These are phyloP conservation scores for Lachnellula suecica DNA, from an alignment of 2,329 filamentous ascomycete species.

Conservation along the genomic window DNA sequence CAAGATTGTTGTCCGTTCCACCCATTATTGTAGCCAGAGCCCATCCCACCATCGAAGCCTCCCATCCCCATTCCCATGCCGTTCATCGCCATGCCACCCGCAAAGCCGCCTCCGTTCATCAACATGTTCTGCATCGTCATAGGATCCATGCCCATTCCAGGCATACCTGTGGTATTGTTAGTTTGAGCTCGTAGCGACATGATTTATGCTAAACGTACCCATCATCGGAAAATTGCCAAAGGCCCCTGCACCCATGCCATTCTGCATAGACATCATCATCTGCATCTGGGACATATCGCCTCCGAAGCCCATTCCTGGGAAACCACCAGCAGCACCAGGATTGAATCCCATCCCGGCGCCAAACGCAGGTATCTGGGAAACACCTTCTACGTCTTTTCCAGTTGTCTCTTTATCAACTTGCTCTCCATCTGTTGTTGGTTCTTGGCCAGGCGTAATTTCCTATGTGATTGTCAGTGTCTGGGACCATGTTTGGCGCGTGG, in stretches of 20 bases:
- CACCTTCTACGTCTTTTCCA: constrained; percentile 16
- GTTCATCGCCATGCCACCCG: constrained; percentile 77
- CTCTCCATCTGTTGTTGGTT: constrained; percentile 24
- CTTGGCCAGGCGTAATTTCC: constrained; percentile 34
- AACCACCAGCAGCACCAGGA: constrained; percentile 32
- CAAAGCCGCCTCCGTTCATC: constrained; percentile 75
- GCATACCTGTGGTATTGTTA: constrained; percentile 56
- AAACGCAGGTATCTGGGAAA: constrained; percentile 18
- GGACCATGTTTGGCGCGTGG: background rate
- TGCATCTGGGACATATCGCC: constrained; percentile 75
- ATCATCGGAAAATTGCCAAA: constrained; percentile 74
- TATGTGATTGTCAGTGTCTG: constrained; percentile 21
- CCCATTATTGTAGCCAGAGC: constrained; percentile 69
- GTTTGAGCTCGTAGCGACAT: constrained; percentile 1
- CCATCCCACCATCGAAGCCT: constrained; percentile 64
- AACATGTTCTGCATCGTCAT: constrained; percentile 73
- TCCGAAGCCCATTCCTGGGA: constrained; percentile 45
- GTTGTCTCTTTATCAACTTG: constrained; percentile 10
- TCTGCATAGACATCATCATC: constrained; percentile 76
- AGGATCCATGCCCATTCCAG: constrained; percentile 82
- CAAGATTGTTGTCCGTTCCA: constrained; percentile 81
- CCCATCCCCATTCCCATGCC: constrained; percentile 69
- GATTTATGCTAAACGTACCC: constrained; percentile 63
- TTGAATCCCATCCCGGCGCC: constrained; percentile 43
- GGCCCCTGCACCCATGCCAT: constrained; percentile 56